These are phyloP conservation scores for Lentinula sp. DNA, from an alignment of 768 basidiomycete species.

Conservation along the genomic window DNA sequence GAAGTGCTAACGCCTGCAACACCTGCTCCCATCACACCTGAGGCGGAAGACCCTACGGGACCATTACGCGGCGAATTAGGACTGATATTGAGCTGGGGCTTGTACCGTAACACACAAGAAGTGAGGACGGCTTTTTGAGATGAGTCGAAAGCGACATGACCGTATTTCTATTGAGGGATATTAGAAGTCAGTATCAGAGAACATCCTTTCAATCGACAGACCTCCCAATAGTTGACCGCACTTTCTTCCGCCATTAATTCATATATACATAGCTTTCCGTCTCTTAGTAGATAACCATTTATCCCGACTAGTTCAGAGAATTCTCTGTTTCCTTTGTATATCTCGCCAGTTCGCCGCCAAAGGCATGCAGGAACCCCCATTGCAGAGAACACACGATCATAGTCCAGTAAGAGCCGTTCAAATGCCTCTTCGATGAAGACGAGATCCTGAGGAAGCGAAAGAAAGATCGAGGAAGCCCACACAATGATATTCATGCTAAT, in stretches of 20 bases:
- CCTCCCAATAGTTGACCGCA: conserved; percentile 98
- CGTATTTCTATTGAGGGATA: conserved; percentile 70
- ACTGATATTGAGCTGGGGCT: conserved; percentile 47
- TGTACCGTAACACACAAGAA: conserved; percentile 81
- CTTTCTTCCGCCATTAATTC: conserved; percentile 98
- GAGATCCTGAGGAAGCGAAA: conserved; percentile 48
- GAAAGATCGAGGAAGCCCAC: neutral
- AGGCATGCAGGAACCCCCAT: conserved; percentile 98
- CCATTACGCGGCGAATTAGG: neutral
- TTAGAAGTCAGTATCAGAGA: neutral
- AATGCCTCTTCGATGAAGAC: conserved; percentile 98
- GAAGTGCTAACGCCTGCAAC: conserved; percentile 5
- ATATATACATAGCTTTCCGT: conserved; percentile 93
- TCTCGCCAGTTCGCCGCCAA: conserved; percentile 96
- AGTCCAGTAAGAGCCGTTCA: conserved; percentile 90
- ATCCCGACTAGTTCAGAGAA: conserved; percentile 89
- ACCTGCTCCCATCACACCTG: neutral
- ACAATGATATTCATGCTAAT: neutral
- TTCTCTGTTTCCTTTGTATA: conserved; percentile 96
- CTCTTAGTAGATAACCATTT: conserved; percentile 84
- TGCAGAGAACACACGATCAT: conserved; percentile 89
- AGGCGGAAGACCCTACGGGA: neutral
- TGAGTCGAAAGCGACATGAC: conserved; percentile 88
- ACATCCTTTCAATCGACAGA: conserved; percentile 14
- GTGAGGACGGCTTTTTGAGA: conserved; percentile 90